Evolutionary conservation across 2,329 filamentous ascomycete genomes (phyloP), one percentile per base, ranked within the genome.

Genomic region (Colletotrichum destructivum): DNA sequence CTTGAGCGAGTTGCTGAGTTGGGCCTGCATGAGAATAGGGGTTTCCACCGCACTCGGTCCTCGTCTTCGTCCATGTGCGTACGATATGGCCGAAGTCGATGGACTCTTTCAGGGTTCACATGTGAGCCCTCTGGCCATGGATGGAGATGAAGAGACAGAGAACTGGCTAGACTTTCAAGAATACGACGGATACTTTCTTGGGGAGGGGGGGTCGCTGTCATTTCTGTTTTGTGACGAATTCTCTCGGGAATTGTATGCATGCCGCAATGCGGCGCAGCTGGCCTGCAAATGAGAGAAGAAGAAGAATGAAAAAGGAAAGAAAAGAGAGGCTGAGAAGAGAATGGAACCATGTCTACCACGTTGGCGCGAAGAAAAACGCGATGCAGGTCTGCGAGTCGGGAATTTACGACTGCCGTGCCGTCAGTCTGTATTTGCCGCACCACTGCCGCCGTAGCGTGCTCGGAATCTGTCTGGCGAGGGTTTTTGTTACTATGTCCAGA

Each of bases 371-470:
- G 59, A 69, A 56, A 46, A n/a, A 13, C 44, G 35, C 47, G 21
- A 44, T n/a, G 38, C 9, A 54, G 40, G 64, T 46, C 47, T 46
- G 40, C 35, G 23, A 21, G 40, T 49, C 69, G 69, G 65, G 54
- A 49, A 71, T 59, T 60, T 55, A 62, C 55, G 38, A 70, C 40
- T 66, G 67, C 67, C 62, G 46, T 60, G 46, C 52, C 49, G 65
- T 54, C 65, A 61, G 47, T n/a, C 56, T 60, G 31, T 7, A 11
- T 26, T 47, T 31, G 62, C 47, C 62, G 46, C 54, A 35, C 12
- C 31, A 31, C 4, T 40, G 18, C 16, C 23, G 11, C 31, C 26
- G 49, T 63, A 49, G 21, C 38, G 49, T 51, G 2, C 26, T 42
- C 8, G 8, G n/a, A n/a, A 12, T 40, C 35, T 40, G 18, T 8